Conservation (phyloP, 2,329 filamentous ascomycete species). For the Chrysosphaeria jannelii region DNA sequence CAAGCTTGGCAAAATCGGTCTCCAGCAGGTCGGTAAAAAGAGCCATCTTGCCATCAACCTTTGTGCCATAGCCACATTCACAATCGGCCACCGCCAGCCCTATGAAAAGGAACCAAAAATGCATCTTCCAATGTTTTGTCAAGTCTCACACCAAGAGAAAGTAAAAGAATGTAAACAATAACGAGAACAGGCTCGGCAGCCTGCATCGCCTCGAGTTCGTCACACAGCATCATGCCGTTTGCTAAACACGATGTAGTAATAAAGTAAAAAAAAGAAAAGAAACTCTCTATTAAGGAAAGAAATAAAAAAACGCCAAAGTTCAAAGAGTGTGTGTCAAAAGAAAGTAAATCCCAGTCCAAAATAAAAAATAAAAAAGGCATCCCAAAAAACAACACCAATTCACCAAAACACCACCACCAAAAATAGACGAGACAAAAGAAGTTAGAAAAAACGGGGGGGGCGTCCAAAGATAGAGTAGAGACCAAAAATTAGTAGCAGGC, state of each 20-base stretch:
- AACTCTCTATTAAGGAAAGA: conserved; percentile 8
- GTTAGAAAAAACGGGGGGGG: conserved; percentile 3
- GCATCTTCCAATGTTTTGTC: no score
- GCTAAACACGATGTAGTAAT: no score
- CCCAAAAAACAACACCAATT: conserved; percentile 2
- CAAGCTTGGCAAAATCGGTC: conserved; percentile 34
- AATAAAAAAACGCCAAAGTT: conserved; percentile 5
- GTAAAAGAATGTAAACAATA: no score
- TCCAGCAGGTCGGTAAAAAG: conserved; percentile 42
- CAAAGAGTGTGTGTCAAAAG: no score
- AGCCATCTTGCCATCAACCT: conserved; percentile 10
- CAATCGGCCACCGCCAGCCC: conserved; percentile 17
- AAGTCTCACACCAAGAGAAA: no score
- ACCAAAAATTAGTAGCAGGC: conserved; percentile 23
- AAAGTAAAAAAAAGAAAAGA: conserved; percentile 8
- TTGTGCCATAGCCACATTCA: conserved; percentile 40
- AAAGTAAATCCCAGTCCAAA: no score
- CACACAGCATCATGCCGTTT: no score
- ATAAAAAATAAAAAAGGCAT: conserved; percentile 9
- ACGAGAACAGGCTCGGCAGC: no score
- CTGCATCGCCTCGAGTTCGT: no score
- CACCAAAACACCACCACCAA: conserved; percentile 4
- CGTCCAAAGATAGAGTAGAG: conserved; percentile 6
- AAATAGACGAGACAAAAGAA: conserved; percentile 3
- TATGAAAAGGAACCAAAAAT: no score